Evolutionary conservation across 139 green algal species (phyloP), one percentile per base, ranked within the genome.

Genomic region (Chlorella sp.): DNA sequence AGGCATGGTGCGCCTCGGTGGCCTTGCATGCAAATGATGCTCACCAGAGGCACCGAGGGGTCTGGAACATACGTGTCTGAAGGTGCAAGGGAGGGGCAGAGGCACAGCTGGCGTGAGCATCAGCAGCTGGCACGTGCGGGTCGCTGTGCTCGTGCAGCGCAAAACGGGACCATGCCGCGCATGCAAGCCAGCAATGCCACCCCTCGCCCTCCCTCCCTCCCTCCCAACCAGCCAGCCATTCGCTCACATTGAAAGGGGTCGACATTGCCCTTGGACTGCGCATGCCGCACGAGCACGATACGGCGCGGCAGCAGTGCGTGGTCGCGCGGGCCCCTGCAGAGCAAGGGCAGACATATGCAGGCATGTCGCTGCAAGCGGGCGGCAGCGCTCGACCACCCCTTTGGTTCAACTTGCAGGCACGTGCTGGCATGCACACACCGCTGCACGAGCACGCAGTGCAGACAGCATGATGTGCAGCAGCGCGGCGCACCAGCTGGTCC

Each of bases 281-380:
- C 95, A 74, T 98, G 96, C 11, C 95, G 88, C 28, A 98, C 94
- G 21, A 98, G 88, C 55, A 98, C 92, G 80, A 98, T 98, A 25
- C 90, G 87, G 26, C 92, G 85, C 1, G 96, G 96, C 47, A 98
- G 89, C 9, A 98, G 89, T 0, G 93, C 86, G 28, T 91, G 88
- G 80, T 98, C 95, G 23, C 81, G 57, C 0, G 94, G 95, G 17
- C 87, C 94, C 95, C 38, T 93, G 93, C 62, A 91, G 96, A 89
- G 80, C 88, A 39, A 20, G n/a, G n/a, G 15, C 12, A 39, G 39
- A 18, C 23, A 34, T 41, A 1, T 30, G 65, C 4, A 1, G 30
- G 39, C 12, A 32, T 16, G 62, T 34, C 34, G 62, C 2, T 30
- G 62, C 62, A 68, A 30, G 9, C 9, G 44, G 44, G n/a, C n/a